phyloP scores from a whole-genome alignment of 768 basidiomycete species.

The Collybia mongolica region DNA sequence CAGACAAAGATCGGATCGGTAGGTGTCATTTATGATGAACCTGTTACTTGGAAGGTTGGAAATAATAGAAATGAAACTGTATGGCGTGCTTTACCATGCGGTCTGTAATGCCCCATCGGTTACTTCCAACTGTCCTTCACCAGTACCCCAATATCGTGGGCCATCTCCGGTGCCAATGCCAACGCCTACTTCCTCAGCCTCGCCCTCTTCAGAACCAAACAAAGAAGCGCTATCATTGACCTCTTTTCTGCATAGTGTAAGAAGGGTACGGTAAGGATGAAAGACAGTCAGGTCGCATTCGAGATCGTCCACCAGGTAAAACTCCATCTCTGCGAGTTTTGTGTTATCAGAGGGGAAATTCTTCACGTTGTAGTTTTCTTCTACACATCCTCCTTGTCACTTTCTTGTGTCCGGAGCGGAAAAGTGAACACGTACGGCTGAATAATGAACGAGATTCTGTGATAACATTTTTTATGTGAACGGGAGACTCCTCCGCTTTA shows the following conservation, averaged over 20 bases:
- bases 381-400: conserved; percentile 23
- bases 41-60: conserved; percentile 34
- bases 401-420: not conserved
- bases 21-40: conserved; percentile 97
- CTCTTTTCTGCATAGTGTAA: conserved; percentile 71
- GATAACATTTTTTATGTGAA: conserved; percentile 92
- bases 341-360: conserved; percentile 86
- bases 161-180: conserved; percentile 50
- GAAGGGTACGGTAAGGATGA: conserved; percentile 91
- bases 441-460: conserved; percentile 80
- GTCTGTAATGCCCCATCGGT: conserved; percentile 79
- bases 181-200: conserved; percentile 57
- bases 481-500: conserved; percentile 94
- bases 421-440: conserved; percentile 47
- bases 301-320: conserved; percentile 94
- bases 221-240: conserved; percentile 33
- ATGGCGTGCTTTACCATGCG: conserved; percentile 68
- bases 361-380: conserved; percentile 70
- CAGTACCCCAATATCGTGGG: conserved; percentile 75
- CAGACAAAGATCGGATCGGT: conserved; percentile 91
- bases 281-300: conserved; percentile 93
- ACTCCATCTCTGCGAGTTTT: conserved; percentile 98
- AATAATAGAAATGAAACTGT: not conserved
- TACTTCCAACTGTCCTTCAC: conserved; percentile 76
- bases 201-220: conserved; percentile 42